phyloP scores from a whole-genome alignment of 148 eudicot genomes.

The Silene uniflora region DNA sequence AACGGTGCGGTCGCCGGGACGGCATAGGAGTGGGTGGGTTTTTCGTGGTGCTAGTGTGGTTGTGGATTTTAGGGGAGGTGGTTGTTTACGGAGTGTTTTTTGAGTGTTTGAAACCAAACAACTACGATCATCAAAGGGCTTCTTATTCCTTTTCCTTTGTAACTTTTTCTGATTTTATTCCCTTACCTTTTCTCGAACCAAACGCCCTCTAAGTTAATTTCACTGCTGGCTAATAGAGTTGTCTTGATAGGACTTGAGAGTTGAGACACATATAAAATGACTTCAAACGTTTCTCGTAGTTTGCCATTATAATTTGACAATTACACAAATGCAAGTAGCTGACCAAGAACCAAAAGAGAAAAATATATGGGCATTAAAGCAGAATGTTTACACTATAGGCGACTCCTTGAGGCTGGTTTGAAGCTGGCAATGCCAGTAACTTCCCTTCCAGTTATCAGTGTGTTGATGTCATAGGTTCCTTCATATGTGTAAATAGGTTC shows the following conservation, averaged over 20 bases:
- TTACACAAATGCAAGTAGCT: not conserved
- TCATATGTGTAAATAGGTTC: conserved; percentile 92
- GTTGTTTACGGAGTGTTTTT: too few relatives aligned
- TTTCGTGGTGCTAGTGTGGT: too few relatives aligned
- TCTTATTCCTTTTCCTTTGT: not conserved
- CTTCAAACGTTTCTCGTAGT: not conserved
- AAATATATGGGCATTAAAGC: conserved; percentile 6
- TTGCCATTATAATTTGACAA: not conserved
- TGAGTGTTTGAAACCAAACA: not conserved
- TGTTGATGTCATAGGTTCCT: conserved; percentile 95
- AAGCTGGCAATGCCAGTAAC: conserved; percentile 85
- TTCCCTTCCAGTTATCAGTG: conserved; percentile 77
- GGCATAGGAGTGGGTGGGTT: too few relatives aligned
- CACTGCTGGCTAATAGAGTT: too few relatives aligned
- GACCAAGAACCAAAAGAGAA: not conserved
- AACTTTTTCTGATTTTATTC: too few relatives aligned
- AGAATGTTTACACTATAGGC: conserved; percentile 39
- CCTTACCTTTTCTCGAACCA: too few relatives aligned
- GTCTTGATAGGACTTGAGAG: too few relatives aligned
- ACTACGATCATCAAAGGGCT: not conserved
- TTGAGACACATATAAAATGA: too few relatives aligned
- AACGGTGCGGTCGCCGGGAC: too few relatives aligned
- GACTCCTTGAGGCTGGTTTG: conserved; percentile 67
- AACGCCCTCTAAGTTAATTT: too few relatives aligned
- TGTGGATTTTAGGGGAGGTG: too few relatives aligned